Base-by-base conservation (phyloP, 345 rosid species). In the Citrus reticulata region DNA sequence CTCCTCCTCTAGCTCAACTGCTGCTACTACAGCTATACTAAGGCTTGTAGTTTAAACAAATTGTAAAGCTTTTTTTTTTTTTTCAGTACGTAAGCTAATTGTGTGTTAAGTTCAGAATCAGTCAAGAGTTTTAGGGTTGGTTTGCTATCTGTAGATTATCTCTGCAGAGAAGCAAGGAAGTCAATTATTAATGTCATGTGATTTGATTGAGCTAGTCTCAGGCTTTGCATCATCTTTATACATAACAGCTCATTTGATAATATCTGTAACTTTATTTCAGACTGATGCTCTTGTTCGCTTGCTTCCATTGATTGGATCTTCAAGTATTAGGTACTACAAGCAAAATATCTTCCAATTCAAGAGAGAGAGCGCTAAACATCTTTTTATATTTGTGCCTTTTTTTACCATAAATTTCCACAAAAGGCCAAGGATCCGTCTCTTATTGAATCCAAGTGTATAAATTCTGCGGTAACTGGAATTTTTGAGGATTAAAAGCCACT, bases 301-400 rank as follows among this genome's bases (percentile, higher is more conserved):
- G 84, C 93, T 91, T 84, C 95, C 95, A 11, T 76, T 91, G 71
- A 87, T 91, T 61, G 95, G 95, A 74, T 90, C 95, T 64, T 91
- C 95, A 11, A 81, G 84, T 81, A 73, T 80, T 82, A 91, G 95
- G 95, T 90, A 84, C 72, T 62, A 42, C 39, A 57, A 57, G 30
- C 4, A 6, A 76, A 69, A 58, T 27, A 37, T 42, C 49, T 42
- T 11, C 11, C 49, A 2, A 42, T 10, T 42, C 49, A 10, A 42
- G 49, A 42, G 49, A 42, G 51, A 46, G 51, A 3, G 51, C 42
- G 2, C 17, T 46, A 46, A 46, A 46, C 0, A 46, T 34, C 49
- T 39, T 75, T 79, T 19, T 39, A 54, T 58, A 13, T 24, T n/a
- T 66, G 2, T 65, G 22, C 32, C 8, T 39, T 30, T 72, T 57